A percentile compares a stretch with the other conserved stretches of the same genome.
Conservation (phyloP, 202 grass and related monocot species). For the Panicum hallii region DNA sequence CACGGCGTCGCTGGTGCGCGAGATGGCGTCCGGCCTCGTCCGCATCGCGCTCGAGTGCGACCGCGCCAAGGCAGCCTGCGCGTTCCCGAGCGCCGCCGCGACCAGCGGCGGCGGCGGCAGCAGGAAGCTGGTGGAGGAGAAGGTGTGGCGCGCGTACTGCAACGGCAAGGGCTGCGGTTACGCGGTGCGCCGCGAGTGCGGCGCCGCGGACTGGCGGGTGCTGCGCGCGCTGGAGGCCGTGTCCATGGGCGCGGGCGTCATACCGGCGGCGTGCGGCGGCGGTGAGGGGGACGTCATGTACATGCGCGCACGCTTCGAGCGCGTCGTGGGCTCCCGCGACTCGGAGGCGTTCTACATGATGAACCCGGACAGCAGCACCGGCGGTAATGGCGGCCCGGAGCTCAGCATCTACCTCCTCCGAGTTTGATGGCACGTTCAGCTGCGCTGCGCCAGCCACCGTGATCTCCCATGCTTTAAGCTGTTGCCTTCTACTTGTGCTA, state of each 20-base stretch:
- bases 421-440: conserved; percentile 52
- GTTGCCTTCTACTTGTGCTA: neutral
- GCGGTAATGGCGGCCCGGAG: conserved; percentile 60
- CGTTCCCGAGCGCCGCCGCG: neutral
- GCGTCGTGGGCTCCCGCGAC: conserved; percentile 72
- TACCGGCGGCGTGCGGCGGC: conserved; percentile 56
- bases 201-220: conserved; percentile 65
- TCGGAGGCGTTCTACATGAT: conserved; percentile 94
- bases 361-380: conserved; percentile 60
- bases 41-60: conserved; percentile 73
- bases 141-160: conserved; percentile 75
- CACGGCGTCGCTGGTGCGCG: conserved; percentile 65
- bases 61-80: conserved; percentile 42
- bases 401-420: conserved; percentile 78
- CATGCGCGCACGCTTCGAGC: conserved; percentile 78
- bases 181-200: conserved; percentile 77
- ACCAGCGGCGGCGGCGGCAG: neutral
- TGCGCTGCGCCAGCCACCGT: neutral
- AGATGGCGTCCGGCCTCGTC: conserved; percentile 76
- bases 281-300: conserved; percentile 73
- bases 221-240: conserved; percentile 70
- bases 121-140: conserved; percentile 66
- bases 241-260: conserved; percentile 71
- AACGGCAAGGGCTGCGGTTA: conserved; percentile 71
- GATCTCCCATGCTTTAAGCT: conserved; percentile 24